A percentile compares a stretch with the other conserved stretches of the same genome.
These are phyloP conservation scores for Lactarius vividus DNA, from an alignment of 768 basidiomycete genomes.

Conservation along the genomic window DNA sequence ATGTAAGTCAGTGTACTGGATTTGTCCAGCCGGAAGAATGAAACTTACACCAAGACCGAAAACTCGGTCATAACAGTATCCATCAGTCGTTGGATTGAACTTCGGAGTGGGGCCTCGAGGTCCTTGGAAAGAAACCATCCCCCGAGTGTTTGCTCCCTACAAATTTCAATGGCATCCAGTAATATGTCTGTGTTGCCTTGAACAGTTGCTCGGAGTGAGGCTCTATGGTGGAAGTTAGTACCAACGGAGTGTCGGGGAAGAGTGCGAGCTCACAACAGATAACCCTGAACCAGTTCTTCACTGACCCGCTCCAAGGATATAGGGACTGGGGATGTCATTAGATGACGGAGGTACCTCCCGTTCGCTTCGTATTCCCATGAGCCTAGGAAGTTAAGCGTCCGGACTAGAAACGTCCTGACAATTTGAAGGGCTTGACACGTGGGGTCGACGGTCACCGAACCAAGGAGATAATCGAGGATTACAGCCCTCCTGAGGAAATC, in stretches of 20 bases:
- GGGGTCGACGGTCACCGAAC: not conserved
- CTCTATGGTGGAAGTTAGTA: conserved; percentile 1
- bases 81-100: conserved; percentile 12
- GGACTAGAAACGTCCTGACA: conserved; percentile 39
- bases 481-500: conserved; percentile 57
- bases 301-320: conserved; percentile 15
- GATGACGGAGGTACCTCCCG: conserved; percentile 35
- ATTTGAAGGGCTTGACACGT: conserved; percentile 27
- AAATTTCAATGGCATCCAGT: conserved; percentile 10
- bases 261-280: conserved; percentile 13
- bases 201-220: conserved; percentile 13
- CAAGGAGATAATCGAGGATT: conserved; percentile 44
- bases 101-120: conserved; percentile 4
- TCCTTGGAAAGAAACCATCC: conserved; percentile 11
- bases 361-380: conserved; percentile 33
- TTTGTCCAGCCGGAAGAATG: not conserved
- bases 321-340: conserved; percentile 34
- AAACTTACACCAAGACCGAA: conserved; percentile 8
- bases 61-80: conserved; percentile 12
- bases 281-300: conserved; percentile 16
- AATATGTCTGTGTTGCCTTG: conserved; percentile 9
- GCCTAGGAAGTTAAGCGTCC: conserved; percentile 33
- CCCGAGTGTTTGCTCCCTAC: conserved; percentile 10
- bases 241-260: not conserved
- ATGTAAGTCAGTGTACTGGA: not conserved